These are phyloP conservation scores for Auricularia heimuer DNA, from an alignment of 768 basidiomycete genomes.

Conservation along the genomic window DNA sequence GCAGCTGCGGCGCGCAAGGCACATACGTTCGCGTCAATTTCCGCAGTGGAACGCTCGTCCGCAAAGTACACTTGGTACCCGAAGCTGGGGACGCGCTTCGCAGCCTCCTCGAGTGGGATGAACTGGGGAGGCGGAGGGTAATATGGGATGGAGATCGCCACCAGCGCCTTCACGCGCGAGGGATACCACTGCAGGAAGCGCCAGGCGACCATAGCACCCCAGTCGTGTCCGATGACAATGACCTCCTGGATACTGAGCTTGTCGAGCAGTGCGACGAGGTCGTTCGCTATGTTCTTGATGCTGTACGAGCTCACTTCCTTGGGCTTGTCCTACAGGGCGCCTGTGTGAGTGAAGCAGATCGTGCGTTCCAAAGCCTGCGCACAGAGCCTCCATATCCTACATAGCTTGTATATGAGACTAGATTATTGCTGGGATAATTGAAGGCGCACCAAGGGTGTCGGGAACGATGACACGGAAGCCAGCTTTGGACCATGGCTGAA, in stretches of 20 bases:
- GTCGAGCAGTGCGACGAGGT: slow-evolving; percentile 59
- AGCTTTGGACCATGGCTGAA: slow-evolving; percentile 52
- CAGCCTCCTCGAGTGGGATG: slow-evolving; percentile 42
- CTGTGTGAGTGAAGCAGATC: not conserved
- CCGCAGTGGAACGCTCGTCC: slow-evolving; percentile 36
- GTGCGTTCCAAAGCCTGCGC: not conserved
- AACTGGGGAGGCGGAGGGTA: slow-evolving; percentile 45
- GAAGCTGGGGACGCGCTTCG: slow-evolving; percentile 41
- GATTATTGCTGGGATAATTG: too few species aligned
- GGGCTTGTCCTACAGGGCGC: slow-evolving; percentile 37
- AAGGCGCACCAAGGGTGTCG: slow-evolving; percentile 20
- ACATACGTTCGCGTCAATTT: slow-evolving; percentile 50
- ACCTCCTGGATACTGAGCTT: slow-evolving; percentile 40
- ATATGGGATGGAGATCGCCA: slow-evolving; percentile 55
- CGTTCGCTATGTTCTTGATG: slow-evolving; percentile 46
- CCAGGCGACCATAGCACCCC: slow-evolving; percentile 57
- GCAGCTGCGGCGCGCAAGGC: not conserved
- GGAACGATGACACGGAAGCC: slow-evolving; percentile 54
- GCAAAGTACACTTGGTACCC: slow-evolving; percentile 65
- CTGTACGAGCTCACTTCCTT: slow-evolving; percentile 45
- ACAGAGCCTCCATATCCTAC: not conserved
- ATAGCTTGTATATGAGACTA: not conserved
- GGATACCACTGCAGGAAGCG: slow-evolving; percentile 71
- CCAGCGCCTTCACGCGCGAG: slow-evolving; percentile 45
- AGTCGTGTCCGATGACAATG: slow-evolving; percentile 72